Percentiles rank a stretch among this genome's conserved stretches.
These are phyloP conservation scores for Lolium rigidum DNA, from an alignment of 176 grass and related monocot species.

Conservation along the genomic window DNA sequence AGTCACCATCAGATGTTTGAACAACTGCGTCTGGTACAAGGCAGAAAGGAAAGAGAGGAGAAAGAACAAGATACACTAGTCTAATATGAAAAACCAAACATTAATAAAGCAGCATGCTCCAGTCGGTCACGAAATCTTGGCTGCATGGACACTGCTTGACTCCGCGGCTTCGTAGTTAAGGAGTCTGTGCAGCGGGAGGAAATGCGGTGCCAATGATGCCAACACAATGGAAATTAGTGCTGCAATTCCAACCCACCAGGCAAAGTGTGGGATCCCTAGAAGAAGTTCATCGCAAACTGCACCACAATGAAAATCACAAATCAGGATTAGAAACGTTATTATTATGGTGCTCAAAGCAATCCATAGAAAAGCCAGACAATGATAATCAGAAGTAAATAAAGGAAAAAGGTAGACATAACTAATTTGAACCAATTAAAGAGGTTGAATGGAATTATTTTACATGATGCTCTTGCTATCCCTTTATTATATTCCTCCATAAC, in stretches of 20 bases:
- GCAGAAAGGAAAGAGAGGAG: not conserved
- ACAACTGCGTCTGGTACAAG: not conserved
- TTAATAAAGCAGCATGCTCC: not conserved
- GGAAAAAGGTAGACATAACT: not conserved
- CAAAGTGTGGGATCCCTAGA: conserved; percentile 63
- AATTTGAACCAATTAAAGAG: not conserved
- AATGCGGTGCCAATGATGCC: conserved; percentile 48
- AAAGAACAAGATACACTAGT: conserved; percentile 7
- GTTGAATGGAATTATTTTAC: not conserved
- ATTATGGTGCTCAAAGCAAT: not conserved
- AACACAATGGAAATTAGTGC: conserved; percentile 63
- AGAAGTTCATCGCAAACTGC: conserved; percentile 83
- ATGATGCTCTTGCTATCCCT: not conserved
- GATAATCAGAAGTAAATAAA: not conserved
- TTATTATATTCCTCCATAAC: not conserved
- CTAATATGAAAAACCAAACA: not conserved
- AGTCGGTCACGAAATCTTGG: conserved; percentile 52
- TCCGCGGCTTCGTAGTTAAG: conserved; percentile 35
- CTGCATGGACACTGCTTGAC: not conserved
- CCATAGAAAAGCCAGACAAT: not conserved
- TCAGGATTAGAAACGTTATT: not conserved
- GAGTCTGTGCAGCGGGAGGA: conserved; percentile 55
- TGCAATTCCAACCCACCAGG: conserved; percentile 74
- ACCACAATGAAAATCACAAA: conserved; percentile 4
- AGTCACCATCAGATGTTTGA: not conserved